These are phyloP conservation scores for Penicillium cosmopolitanum DNA, from an alignment of 495 filamentous ascomycete genomes.

Conservation along the genomic window DNA sequence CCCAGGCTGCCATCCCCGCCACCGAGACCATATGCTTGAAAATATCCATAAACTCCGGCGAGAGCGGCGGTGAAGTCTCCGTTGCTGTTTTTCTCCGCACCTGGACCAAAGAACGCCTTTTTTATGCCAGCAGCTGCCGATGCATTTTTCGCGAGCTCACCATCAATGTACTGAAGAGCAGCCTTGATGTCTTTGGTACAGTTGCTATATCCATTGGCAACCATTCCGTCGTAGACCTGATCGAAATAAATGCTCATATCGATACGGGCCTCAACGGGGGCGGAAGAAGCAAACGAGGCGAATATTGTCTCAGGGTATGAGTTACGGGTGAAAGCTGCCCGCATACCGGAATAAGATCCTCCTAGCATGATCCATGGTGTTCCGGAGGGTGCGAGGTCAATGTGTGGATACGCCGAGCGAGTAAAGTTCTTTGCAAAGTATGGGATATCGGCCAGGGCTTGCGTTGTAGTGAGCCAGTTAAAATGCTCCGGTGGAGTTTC, in stretches of 20 bases:
- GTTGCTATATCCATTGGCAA: conserved; percentile 51
- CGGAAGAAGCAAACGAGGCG: conserved; percentile 58
- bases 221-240: conserved; percentile 57
- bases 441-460: conserved; percentile 57
- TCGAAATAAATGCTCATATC: conserved; percentile 63
- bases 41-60: conserved; percentile 42
- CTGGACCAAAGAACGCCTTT: conserved; percentile 51
- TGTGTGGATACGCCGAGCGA: conserved; percentile 32
- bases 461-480: conserved; percentile 51
- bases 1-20: conserved; percentile 44
- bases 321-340: conserved; percentile 57
- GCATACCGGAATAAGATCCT: conserved; percentile 61
- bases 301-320: conserved; percentile 62
- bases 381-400: conserved; percentile 45
- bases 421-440: conserved; percentile 56
- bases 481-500: conserved; percentile 52
- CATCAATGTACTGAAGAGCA: conserved; percentile 56
- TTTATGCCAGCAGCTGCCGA: conserved; percentile 49
- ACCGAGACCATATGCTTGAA: conserved; percentile 52
- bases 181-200: conserved; percentile 59
- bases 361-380: conserved; percentile 65
- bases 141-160: conserved; percentile 37
- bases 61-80: conserved; percentile 53
- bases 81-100: conserved; percentile 53
- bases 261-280: conserved; percentile 55